A percentile compares a stretch with the other conserved stretches of the same genome.
Conservation (phyloP, 192 early-diverging fungal genomes). For the Spizellomyces punctatus region DNA sequence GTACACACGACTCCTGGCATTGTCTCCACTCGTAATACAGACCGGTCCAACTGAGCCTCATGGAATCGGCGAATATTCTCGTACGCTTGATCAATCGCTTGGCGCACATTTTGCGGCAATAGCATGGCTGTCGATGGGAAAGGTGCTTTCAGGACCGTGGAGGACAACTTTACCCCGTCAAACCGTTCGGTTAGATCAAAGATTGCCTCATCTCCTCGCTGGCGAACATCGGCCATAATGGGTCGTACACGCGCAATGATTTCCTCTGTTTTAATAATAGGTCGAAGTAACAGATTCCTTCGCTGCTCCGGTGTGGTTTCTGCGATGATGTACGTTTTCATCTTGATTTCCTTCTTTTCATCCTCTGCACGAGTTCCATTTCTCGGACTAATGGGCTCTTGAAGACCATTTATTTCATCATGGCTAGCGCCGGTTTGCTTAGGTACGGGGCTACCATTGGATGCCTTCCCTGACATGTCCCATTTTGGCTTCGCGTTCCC, state of each 20-base stretch:
- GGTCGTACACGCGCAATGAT: conserved; percentile 87
- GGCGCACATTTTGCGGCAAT: conserved; percentile 61
- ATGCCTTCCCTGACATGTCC: conserved; percentile 1
- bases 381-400: conserved; percentile 6
- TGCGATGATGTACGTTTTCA: conserved; percentile 68
- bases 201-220: conserved; percentile 83
- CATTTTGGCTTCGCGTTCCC: conserved; percentile 89
- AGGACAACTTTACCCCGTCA: conserved; percentile 75
- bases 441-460: background rate
- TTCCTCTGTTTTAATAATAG: conserved; percentile 89
- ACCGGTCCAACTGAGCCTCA: conserved; percentile 78
- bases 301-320: conserved; percentile 55
- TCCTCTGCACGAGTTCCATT: conserved; percentile 41
- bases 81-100: conserved; percentile 94
- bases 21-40: conserved; percentile 83
- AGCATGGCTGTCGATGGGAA: conserved; percentile 55
- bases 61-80: conserved; percentile 94
- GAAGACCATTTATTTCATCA: conserved; percentile 3
- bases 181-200: conserved; percentile 86
- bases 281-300: conserved; percentile 75
- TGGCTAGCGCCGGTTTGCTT: conserved; percentile 10
- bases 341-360: conserved; percentile 54
- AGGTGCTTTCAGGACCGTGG: conserved; percentile 79
- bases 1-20: conserved; percentile 97
- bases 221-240: conserved; percentile 84